Conservation (phyloP, 2,329 filamentous ascomycete species). For the Sporothrix pseudoabietina region DNA sequence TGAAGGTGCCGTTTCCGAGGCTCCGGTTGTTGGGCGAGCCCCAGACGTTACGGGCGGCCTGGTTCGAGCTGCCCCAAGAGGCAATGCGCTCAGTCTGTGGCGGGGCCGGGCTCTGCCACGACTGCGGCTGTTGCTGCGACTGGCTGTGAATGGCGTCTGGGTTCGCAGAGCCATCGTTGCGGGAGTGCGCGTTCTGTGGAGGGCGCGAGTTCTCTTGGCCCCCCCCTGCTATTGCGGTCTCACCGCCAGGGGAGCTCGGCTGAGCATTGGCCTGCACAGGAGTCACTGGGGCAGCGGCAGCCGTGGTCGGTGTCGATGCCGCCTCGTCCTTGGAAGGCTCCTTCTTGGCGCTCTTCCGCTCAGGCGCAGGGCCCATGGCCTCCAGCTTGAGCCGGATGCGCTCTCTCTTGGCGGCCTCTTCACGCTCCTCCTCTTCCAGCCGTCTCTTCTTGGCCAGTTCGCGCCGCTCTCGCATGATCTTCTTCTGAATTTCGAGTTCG, state of each 20-base stretch:
- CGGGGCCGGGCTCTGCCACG: constrained; percentile 45
- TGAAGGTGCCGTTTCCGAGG: constrained; percentile 78
- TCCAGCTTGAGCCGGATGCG: constrained; percentile 73
- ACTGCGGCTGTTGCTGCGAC: constrained; percentile 22
- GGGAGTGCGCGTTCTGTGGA: background rate
- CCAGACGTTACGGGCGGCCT: constrained; percentile 67
- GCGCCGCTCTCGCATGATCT: constrained; percentile 70
- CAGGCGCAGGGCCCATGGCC: constrained; percentile 65
- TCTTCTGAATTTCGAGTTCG: constrained; percentile 66
- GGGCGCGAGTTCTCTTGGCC: background rate
- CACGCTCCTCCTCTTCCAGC: constrained; percentile 68
- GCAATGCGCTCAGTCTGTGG: constrained; percentile 52
- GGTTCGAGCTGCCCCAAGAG: constrained; percentile 53
- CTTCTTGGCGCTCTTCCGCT: constrained; percentile 61
- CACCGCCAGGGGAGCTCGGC: background rate
- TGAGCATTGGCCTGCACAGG: constrained; percentile 12
- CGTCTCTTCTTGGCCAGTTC: constrained; percentile 70
- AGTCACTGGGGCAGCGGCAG: background rate
- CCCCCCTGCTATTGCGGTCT: background rate
- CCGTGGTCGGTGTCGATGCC: background rate
- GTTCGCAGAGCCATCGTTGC: background rate
- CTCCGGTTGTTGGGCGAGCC: constrained; percentile 71
- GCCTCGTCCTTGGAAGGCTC: constrained; percentile 49
- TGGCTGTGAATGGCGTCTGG: constrained; percentile 37
- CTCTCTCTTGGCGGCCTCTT: constrained; percentile 71